These are phyloP conservation scores for Apiotrichum porosum DNA, from an alignment of 1,284 basidiomycete species.

Conservation along the genomic window DNA sequence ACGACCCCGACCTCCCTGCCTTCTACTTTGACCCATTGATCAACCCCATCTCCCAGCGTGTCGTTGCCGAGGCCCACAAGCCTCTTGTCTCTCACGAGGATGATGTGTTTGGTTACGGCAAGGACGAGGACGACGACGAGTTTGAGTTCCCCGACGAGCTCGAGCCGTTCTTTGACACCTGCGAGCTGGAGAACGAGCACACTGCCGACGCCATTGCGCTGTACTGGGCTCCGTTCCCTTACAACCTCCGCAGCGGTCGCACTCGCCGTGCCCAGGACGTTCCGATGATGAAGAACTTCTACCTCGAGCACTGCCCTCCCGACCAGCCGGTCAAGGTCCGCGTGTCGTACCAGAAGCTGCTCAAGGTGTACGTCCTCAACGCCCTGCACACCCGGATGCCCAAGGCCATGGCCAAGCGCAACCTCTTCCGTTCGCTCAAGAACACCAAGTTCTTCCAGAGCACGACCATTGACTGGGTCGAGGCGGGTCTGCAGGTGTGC, in stretches of 20 bases:
- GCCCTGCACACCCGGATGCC: slow-evolving; percentile 82
- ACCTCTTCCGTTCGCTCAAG: slow-evolving; percentile 90
- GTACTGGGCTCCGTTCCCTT: slow-evolving; percentile 98
- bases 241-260: slow-evolving; percentile 83
- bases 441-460: slow-evolving; percentile 99
- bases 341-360: slow-evolving; percentile 97
- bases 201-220: slow-evolving; percentile 96
- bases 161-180: slow-evolving; percentile 76
- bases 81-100: slow-evolving; percentile 86
- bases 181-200: slow-evolving; percentile 79
- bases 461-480: slow-evolving; percentile 97
- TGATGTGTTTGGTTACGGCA: slow-evolving; percentile 74
- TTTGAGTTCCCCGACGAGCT: slow-evolving; percentile 81
- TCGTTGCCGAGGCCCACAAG: slow-evolving; percentile 74
- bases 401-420: slow-evolving; percentile 97
- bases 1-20: slow-evolving; percentile 97
- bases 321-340: slow-evolving; percentile 96
- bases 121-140: slow-evolving; percentile 68
- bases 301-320: slow-evolving; percentile 95
- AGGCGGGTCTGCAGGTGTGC: slow-evolving; percentile 97
- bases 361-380: slow-evolving; percentile 95
- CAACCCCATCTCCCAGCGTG: slow-evolving; percentile 88
- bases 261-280: slow-evolving; percentile 93
- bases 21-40: slow-evolving; percentile 99
- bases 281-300: slow-evolving; percentile 95